Percentiles rank a stretch among this genome's conserved stretches.
Evolutionary conservation across 2,329 filamentous ascomycete genomes (phyloP).

Genomic region (Aspergillus persii): DNA sequence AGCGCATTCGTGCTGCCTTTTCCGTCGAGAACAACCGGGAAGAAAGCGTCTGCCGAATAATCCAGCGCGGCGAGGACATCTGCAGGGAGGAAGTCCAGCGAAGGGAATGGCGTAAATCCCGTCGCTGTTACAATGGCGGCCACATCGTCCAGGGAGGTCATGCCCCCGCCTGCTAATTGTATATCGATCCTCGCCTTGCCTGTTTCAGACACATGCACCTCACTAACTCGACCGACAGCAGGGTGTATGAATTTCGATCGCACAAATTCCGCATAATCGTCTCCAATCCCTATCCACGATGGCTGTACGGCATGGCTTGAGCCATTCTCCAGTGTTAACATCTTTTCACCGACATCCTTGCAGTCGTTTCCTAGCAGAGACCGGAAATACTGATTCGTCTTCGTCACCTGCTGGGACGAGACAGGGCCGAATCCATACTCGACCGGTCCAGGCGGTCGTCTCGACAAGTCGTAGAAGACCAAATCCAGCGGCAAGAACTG

Average conservation of each 20-base stretch:
- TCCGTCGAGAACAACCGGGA: constrained; percentile 67
- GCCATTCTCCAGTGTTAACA: constrained; percentile 36
- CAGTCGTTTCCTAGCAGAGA: constrained; percentile 48
- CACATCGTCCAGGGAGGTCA: constrained; percentile 54
- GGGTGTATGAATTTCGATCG: constrained; percentile 60
- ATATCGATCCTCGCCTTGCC: constrained; percentile 35
- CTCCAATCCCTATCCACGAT: constrained; percentile 67
- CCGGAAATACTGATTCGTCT: constrained; percentile 51
- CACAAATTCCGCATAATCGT: constrained; percentile 72
- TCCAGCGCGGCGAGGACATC: constrained; percentile 57
- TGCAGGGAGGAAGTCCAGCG: constrained; percentile 62
- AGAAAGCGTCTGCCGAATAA: constrained; percentile 56
- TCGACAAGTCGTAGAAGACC: constrained; percentile 66
- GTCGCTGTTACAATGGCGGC: constrained; percentile 71
- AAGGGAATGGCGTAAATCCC: constrained; percentile 66
- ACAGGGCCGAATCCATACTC: constrained; percentile 65
- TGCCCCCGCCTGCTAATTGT: constrained; percentile 30
- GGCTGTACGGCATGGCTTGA: constrained; percentile 50
- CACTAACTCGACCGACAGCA: constrained; percentile 42
- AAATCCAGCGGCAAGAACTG: constrained; percentile 73
- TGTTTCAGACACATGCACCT: constrained; percentile 8
- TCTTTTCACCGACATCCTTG: constrained; percentile 33
- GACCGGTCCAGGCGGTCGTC: constrained; percentile 58
- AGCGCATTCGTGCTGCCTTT: constrained; percentile 62
- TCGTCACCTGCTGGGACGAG: constrained; percentile 54